phyloP scores from a whole-genome alignment of 768 basidiomycete genomes.

The Russula foetens region DNA sequence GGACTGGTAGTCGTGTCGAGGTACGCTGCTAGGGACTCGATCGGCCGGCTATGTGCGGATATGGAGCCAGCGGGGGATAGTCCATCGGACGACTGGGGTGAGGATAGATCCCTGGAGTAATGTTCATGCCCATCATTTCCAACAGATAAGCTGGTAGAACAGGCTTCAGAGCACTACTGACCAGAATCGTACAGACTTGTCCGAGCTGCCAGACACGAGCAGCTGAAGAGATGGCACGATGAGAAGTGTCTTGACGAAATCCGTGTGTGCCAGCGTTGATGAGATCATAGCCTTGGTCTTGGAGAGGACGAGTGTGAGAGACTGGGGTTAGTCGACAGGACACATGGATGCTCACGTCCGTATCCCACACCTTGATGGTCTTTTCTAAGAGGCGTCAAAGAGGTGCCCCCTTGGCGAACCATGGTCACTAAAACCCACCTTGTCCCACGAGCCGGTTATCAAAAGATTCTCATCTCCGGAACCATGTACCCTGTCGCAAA shows the following conservation, averaged over 20 bases:
- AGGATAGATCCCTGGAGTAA: constrained; percentile 54
- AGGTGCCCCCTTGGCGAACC: not conserved
- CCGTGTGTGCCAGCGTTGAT: constrained; percentile 69
- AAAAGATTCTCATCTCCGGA: constrained; percentile 44
- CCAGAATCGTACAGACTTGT: constrained; percentile 86
- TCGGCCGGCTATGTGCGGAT: constrained; percentile 80
- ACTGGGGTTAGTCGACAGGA: not conserved
- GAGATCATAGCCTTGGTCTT: constrained; percentile 68
- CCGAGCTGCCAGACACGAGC: constrained; percentile 82
- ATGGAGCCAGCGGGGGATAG: constrained; percentile 57
- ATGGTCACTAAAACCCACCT: constrained; percentile 32
- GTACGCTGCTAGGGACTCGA: constrained; percentile 67
- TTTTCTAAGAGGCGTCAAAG: constrained; percentile 28
- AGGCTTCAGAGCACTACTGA: constrained; percentile 30
- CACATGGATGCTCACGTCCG: constrained; percentile 40
- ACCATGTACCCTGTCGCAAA: constrained; percentile 40
- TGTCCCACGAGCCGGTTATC: constrained; percentile 94
- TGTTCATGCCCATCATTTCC: not conserved
- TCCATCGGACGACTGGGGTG: constrained; percentile 32
- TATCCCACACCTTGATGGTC: constrained; percentile 87
- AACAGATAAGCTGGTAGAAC: not conserved
- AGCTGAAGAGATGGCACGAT: constrained; percentile 59
- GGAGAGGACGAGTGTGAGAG: not conserved
- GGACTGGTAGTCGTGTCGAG: constrained; percentile 21
- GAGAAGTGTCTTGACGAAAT: constrained; percentile 84